Conservation (phyloP, 2,329 filamentous ascomycete species). For the Drechslerella stenobrocha region DNA sequence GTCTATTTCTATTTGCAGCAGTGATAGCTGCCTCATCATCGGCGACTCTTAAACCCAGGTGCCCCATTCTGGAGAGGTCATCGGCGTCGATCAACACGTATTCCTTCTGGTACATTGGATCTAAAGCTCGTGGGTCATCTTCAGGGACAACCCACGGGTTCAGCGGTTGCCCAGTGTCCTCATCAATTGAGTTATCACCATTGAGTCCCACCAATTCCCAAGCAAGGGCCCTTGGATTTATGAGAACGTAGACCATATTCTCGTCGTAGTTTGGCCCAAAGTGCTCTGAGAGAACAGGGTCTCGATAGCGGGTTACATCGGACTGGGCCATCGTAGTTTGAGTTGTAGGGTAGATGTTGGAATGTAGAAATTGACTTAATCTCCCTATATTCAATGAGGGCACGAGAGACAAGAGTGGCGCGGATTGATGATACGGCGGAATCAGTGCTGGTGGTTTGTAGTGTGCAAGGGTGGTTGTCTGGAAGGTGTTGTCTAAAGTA, state of each 20-base stretch:
- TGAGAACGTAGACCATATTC: conserved; percentile 7
- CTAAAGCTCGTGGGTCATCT: conserved; percentile 7
- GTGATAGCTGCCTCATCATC: neutral
- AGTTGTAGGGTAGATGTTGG: too few species aligned
- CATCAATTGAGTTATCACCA: neutral
- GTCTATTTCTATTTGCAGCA: neutral
- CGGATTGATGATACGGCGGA: too few species aligned
- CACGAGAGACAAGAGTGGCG: too few species aligned
- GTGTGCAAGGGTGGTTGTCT: too few species aligned
- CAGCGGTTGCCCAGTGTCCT: neutral
- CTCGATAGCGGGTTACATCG: neutral
- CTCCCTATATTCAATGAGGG: too few species aligned
- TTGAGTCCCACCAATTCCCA: conserved; percentile 18
- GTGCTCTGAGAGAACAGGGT: conserved; percentile 2
- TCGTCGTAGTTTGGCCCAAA: conserved; percentile 24
- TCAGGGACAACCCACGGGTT: conserved; percentile 14
- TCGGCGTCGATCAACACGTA: neutral
- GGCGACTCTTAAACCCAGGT: neutral
- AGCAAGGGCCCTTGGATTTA: conserved; percentile 17
- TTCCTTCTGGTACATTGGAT: conserved; percentile 8
- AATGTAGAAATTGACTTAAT: too few species aligned
- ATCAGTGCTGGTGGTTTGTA: too few species aligned
- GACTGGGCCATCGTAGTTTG: too few species aligned
- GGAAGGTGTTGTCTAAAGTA: too few species aligned
- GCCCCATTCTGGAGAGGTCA: neutral